phyloP scores from a whole-genome alignment of 768 basidiomycete species.

The Crassisporium funariophilum region DNA sequence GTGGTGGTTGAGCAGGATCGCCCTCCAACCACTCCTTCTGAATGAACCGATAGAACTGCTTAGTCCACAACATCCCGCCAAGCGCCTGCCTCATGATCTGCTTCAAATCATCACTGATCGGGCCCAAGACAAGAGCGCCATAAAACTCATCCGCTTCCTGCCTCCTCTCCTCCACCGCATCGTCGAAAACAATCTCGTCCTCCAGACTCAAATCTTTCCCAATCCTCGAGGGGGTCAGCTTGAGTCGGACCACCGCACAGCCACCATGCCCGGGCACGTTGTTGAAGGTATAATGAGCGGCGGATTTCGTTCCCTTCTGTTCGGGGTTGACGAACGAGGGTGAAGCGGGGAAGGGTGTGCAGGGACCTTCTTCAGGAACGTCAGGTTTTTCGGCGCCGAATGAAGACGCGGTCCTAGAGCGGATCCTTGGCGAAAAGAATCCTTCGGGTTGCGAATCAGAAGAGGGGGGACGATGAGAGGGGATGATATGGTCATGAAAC shows the following conservation, averaged over 20 bases:
- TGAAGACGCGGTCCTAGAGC: slow-evolving; percentile 48
- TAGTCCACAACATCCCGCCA: slow-evolving; percentile 98
- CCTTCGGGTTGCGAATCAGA: slow-evolving; percentile 45
- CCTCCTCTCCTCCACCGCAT: slow-evolving; percentile 84
- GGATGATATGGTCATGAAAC: slow-evolving; percentile 97
- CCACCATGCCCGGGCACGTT: slow-evolving; percentile 91
- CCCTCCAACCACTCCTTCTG: slow-evolving; percentile 97
- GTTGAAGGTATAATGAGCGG: slow-evolving; percentile 85
- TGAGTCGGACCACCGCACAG: slow-evolving; percentile 92
- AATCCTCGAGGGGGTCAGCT: slow-evolving; percentile 78
- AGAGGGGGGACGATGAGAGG: slow-evolving; percentile 70
- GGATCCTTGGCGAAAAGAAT: slow-evolving; percentile 52
- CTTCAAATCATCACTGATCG: slow-evolving; percentile 88
- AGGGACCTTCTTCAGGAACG: slow-evolving; percentile 53
- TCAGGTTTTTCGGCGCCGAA: slow-evolving; percentile 41
- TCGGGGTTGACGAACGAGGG: slow-evolving; percentile 81
- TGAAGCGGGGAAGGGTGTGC: slow-evolving; percentile 57
- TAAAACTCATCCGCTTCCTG: slow-evolving; percentile 98
- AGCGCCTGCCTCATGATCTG: slow-evolving; percentile 97
- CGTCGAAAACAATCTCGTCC: slow-evolving; percentile 90
- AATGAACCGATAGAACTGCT: slow-evolving; percentile 95
- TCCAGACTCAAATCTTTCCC: slow-evolving; percentile 79
- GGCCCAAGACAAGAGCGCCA: slow-evolving; percentile 72
- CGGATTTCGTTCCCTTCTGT: slow-evolving; percentile 87
- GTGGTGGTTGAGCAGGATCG: slow-evolving; percentile 92